Evolutionary conservation across 2,329 filamentous ascomycete genomes (phyloP).

Genomic region (Diplodia corticola): DNA sequence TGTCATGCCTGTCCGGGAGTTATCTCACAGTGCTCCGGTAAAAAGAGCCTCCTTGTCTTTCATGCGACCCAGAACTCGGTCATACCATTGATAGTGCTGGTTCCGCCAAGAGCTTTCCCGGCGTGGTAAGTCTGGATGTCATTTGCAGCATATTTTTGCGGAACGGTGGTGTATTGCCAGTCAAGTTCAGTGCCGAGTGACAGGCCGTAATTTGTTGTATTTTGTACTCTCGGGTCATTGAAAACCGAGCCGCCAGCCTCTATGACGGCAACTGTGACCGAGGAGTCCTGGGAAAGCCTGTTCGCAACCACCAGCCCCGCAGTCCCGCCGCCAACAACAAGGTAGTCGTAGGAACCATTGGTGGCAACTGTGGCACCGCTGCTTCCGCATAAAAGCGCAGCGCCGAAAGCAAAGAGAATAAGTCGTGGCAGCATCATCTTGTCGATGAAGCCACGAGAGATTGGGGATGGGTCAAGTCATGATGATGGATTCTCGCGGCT

Average conservation of each 20-base stretch:
- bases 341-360: constrained; percentile 14
- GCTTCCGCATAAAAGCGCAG: not conserved
- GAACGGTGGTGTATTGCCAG: constrained; percentile 38
- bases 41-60: not conserved
- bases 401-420: not conserved
- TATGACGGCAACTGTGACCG: constrained; percentile 27
- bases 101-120: constrained; percentile 41
- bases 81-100: constrained; percentile 41
- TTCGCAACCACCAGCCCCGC: constrained; percentile 27
- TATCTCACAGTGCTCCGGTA: not conserved
- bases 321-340: constrained; percentile 26
- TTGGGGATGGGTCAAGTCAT: not conserved
- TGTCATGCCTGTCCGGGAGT: constrained; percentile 23
- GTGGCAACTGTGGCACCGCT: not conserved
- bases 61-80: not conserved
- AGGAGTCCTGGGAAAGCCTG: constrained; percentile 33
- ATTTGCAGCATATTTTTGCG: constrained; percentile 34
- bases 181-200: constrained; percentile 39
- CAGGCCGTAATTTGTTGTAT: constrained; percentile 26
- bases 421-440: not conserved
- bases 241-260: constrained; percentile 29
- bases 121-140: constrained; percentile 31
- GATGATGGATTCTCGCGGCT: not conserved
- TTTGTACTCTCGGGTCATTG: constrained; percentile 35
- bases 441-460: not conserved